phyloP scores from a whole-genome alignment of 2,329 filamentous ascomycete genomes.

The Dactylonectria macrodidyma region DNA sequence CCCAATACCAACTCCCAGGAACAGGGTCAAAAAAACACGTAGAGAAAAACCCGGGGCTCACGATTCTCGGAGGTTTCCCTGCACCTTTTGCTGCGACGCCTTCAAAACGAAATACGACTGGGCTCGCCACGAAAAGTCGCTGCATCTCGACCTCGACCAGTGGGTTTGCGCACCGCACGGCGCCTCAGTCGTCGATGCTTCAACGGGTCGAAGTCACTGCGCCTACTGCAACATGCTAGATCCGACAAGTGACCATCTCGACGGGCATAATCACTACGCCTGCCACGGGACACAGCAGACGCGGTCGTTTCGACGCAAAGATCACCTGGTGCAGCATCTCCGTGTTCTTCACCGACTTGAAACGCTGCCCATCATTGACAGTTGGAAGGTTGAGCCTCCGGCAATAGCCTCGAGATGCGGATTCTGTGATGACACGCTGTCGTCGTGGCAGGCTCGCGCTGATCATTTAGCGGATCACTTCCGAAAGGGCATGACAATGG shows the following conservation, averaged over 20 bases:
- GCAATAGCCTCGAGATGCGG: constrained; percentile 43
- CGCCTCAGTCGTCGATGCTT: constrained; percentile 20
- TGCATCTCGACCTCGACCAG: constrained; percentile 14
- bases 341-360: constrained; percentile 45
- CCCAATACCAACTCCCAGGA: not conserved
- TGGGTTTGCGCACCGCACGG: constrained; percentile 22
- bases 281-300: constrained; percentile 20
- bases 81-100: constrained; percentile 21
- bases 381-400: constrained; percentile 39
- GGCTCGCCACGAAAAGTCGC: constrained; percentile 16
- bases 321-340: constrained; percentile 46
- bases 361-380: constrained; percentile 57
- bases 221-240: constrained; percentile 34
- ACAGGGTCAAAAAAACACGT: not conserved
- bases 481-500: constrained; percentile 41
- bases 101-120: constrained; percentile 21
- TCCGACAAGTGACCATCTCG: constrained; percentile 30
- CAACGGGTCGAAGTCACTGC: constrained; percentile 30
- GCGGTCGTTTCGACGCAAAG: constrained; percentile 39
- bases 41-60: not conserved
- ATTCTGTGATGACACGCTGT: constrained; percentile 41
- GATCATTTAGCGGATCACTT: constrained; percentile 47
- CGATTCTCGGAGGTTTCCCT: constrained; percentile 1
- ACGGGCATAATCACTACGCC: constrained; percentile 24
- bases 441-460: constrained; percentile 38